phyloP scores from a whole-genome alignment of 2,329 filamentous ascomycete species.

The Pestalotiopsis sp. region DNA sequence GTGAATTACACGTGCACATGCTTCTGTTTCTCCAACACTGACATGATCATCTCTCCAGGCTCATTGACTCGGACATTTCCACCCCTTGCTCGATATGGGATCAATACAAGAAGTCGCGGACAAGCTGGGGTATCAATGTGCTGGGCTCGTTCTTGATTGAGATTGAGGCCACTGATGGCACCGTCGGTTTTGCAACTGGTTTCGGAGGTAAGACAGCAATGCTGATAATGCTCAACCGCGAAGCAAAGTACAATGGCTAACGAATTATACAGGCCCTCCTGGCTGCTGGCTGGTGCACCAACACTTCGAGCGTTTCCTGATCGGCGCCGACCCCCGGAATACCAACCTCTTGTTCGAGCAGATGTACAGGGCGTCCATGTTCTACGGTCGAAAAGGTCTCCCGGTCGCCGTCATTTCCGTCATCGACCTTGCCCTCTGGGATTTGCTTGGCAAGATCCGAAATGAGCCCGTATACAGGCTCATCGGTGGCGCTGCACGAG shows the following conservation, averaged over 20 bases:
- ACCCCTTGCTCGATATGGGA: conserved; percentile 92
- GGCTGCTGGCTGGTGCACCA: conserved; percentile 93
- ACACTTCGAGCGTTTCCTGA: conserved; percentile 89
- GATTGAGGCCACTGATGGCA: conserved; percentile 85
- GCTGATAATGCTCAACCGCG: not conserved
- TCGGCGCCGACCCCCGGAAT: conserved; percentile 86
- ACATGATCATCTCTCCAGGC: conserved; percentile 52
- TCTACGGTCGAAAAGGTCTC: conserved; percentile 92
- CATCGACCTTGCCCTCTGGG: conserved; percentile 91
- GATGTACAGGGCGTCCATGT: conserved; percentile 96
- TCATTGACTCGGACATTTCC: conserved; percentile 89
- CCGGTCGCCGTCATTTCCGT: conserved; percentile 91
- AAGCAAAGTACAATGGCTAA: not conserved
- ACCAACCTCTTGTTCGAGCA: conserved; percentile 93
- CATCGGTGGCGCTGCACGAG: conserved; percentile 86
- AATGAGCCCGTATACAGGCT: conserved; percentile 94
- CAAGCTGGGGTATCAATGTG: conserved; percentile 95
- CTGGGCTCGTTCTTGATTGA: conserved; percentile 90
- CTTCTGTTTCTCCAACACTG: not conserved
- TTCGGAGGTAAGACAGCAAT: conserved; percentile 66
- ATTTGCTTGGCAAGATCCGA: conserved; percentile 86
- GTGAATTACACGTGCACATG: not conserved
- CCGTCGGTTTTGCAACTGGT: conserved; percentile 90
- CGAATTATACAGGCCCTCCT: conserved; percentile 63
- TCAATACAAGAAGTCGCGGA: conserved; percentile 82